Percentiles rank a stretch among this genome's conserved stretches.
Conservation (phyloP, 2,329 filamentous ascomycete genomes). For the Diplodia seriata region DNA sequence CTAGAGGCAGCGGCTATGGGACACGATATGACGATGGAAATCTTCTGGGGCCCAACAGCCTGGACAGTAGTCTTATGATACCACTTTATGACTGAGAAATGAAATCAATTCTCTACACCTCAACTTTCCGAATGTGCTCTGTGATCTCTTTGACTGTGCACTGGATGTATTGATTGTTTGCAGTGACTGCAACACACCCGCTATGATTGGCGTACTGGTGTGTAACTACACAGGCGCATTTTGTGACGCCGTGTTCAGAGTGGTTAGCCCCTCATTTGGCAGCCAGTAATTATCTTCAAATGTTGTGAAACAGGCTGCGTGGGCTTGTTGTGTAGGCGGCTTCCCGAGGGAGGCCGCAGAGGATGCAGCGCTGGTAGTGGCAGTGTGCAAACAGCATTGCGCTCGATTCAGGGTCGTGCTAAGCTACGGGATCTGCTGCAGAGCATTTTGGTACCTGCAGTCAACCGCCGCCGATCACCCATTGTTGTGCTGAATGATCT, state of each 20-base stretch:
- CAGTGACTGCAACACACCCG: too few relatives aligned
- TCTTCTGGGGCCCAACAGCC: not conserved
- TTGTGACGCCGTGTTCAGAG: too few relatives aligned
- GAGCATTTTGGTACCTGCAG: constrained; percentile 3
- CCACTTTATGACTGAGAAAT: constrained; percentile 22
- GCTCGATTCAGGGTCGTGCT: not conserved
- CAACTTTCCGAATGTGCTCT: not conserved
- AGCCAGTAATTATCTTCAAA: too few relatives aligned
- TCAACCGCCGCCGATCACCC: not conserved
- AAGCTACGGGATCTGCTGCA: not conserved
- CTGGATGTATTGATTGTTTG: too few relatives aligned
- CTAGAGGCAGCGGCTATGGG: not conserved
- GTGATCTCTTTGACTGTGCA: not conserved
- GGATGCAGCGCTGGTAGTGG: not conserved
- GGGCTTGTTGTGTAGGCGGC: too few relatives aligned
- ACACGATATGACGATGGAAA: constrained; percentile 5
- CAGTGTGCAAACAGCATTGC: not conserved
- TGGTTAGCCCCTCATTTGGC: too few relatives aligned
- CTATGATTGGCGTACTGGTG: too few relatives aligned
- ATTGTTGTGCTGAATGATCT: not conserved
- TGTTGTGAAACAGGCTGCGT: too few relatives aligned
- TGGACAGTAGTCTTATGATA: constrained; percentile 32
- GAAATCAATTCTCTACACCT: not conserved
- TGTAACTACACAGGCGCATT: too few relatives aligned
- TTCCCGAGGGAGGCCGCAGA: too few relatives aligned